Evolutionary conservation across 768 basidiomycete species (phyloP), one percentile per base, ranked within the genome.

Genomic region (Russula emetica): DNA sequence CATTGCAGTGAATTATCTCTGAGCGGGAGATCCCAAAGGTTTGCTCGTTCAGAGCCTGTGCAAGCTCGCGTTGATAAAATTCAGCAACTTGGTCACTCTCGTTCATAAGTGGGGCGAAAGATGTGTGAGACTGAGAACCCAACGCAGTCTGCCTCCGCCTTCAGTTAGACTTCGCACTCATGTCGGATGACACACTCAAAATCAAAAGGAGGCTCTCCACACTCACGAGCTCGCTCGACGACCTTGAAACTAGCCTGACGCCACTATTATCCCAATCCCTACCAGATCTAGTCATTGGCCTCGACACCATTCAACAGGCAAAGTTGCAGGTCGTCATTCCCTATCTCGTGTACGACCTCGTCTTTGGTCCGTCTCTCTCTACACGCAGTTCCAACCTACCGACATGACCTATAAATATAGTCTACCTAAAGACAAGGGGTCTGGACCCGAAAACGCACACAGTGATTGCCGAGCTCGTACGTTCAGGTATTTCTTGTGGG

Each of bases 261-360:
- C 85, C 88, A 8, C 75, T 94, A 13, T 79, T 93, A 49, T 74
- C 85, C 0, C 82, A 86, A 63, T 79, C 87, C 2, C 79, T 94
- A 16, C 81, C 85, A 6, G 87, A 92, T 67, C 83, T 85, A 0
- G 71, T 86, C 18, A 74, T 86, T 26, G 78, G 78, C 14, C 78
- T 92, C 28, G 85, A 90, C 64, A 83, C 84, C 8, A 77, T 94
- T 24, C 86, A 92, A 63, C 88, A 91, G 70, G 92, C 91, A 28
- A 92, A 92, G 73, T 74, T 93, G 3, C 88, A 94, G 66, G 85
- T 86, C 6, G 77, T 84, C 40, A 71, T 94, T 49, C 89, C 90
- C n/a, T 94, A 94, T 74, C 78, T 91, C 34, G 80, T 88, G 3
- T 91, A 94, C 70, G 91, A 93, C 73, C 80, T 94, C 11, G 76